Evolutionary conservation across 202 grass and related monocot species (phyloP).

Genomic region (Eragrostis tef): DNA sequence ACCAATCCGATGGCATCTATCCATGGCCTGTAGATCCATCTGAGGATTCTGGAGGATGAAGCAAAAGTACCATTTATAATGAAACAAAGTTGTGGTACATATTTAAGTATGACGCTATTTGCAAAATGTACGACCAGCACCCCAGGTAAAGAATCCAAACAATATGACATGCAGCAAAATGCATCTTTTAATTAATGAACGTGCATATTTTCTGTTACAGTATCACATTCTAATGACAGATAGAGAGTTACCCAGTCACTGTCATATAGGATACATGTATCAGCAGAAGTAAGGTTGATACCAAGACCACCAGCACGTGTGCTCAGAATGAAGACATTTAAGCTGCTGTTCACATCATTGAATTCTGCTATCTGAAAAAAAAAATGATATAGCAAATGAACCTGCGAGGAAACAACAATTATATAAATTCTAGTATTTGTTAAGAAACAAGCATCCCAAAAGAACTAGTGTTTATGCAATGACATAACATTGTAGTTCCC

Average conservation of each 20-base stretch:
- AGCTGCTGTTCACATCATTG: constrained; percentile 71
- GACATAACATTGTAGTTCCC: background rate
- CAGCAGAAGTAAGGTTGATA: constrained; percentile 97
- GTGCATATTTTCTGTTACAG: background rate
- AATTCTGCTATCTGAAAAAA: constrained; percentile 80
- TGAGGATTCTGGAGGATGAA: constrained; percentile 81
- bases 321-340: constrained; percentile 87
- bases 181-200: background rate
- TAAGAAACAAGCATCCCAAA: background rate
- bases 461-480: background rate
- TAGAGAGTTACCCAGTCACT: constrained; percentile 82
- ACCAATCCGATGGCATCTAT: constrained; percentile 95
- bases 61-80: constrained; percentile 12
- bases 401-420: background rate
- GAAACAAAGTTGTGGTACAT: background rate
- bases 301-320: constrained; percentile 92
- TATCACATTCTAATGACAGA: background rate
- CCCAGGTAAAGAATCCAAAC: background rate
- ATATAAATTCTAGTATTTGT: background rate
- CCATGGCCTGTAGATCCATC: constrained; percentile 98
- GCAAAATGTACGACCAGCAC: background rate
- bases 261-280: constrained; percentile 97
- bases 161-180: background rate
- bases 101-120: background rate
- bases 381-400: constrained; percentile 14